These are phyloP conservation scores for Lachnellula occidentalis DNA, from an alignment of 2,329 filamentous ascomycete genomes.

Conservation along the genomic window DNA sequence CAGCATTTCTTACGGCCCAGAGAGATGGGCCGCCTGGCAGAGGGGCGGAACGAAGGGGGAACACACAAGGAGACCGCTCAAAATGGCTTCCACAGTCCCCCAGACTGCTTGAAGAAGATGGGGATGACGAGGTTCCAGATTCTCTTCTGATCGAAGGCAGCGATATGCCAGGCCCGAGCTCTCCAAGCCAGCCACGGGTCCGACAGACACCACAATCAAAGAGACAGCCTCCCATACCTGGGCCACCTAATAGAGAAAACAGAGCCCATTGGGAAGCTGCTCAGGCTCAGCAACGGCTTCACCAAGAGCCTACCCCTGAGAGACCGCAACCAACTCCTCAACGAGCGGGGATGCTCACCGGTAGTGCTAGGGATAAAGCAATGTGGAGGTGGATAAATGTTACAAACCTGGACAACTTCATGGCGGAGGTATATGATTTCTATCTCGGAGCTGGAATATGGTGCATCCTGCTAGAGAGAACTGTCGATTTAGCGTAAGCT, in stretches of 20 bases:
- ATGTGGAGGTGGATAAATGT: slow-evolving; percentile 72
- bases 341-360: slow-evolving; percentile 41
- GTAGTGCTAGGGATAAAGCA: slow-evolving; percentile 59
- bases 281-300: slow-evolving; percentile 46
- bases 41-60: slow-evolving; percentile 8
- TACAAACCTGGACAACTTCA: slow-evolving; percentile 63
- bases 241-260: slow-evolving; percentile 39
- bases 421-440: slow-evolving; percentile 64
- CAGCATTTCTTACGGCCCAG: slow-evolving; percentile 25
- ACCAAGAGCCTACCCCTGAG: slow-evolving; percentile 29
- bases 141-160: slow-evolving; percentile 57
- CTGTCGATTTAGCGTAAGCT: slow-evolving; percentile 51
- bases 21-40: slow-evolving; percentile 7
- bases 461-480: slow-evolving; percentile 56
- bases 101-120: slow-evolving; percentile 30
- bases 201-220: slow-evolving; percentile 14
- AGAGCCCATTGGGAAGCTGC: slow-evolving; percentile 51
- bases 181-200: slow-evolving; percentile 21
- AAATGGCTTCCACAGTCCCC: slow-evolving; percentile 30
- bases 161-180: slow-evolving; percentile 26
- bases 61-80: slow-evolving; percentile 8
- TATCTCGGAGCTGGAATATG: slow-evolving; percentile 63
- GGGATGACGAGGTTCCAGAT: slow-evolving; percentile 52
- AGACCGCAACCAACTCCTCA: slow-evolving; percentile 39
- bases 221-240: slow-evolving; percentile 32